Evolutionary conservation across 768 basidiomycete genomes (phyloP).

Genomic region (Macrolepiota albuminosa): DNA sequence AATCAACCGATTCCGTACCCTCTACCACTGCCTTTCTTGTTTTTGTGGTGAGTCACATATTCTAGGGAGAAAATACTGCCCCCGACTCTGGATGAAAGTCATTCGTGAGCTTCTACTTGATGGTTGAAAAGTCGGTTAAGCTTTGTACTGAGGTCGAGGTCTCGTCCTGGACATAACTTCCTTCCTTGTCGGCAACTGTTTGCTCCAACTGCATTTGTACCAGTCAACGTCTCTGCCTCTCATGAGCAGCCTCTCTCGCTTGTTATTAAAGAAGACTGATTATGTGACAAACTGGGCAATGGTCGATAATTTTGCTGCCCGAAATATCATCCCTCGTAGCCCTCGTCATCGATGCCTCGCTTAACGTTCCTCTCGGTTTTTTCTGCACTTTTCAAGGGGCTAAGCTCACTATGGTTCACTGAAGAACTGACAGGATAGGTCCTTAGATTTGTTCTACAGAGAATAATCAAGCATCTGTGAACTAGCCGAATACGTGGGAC

Average conservation of each 20-base stretch:
- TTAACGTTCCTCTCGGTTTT: not conserved
- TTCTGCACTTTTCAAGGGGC: not conserved
- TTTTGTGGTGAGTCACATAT: too few relatives aligned
- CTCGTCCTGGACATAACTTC: too few relatives aligned
- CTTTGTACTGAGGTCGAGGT: too few relatives aligned
- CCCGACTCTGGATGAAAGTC: not conserved
- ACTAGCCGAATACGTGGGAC: conserved; percentile 33
- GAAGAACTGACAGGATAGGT: not conserved
- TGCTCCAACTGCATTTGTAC: not conserved
- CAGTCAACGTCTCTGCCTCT: not conserved
- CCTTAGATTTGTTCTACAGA: conserved; percentile 11
- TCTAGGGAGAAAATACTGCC: too few relatives aligned
- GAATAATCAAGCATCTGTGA: not conserved
- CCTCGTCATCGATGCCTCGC: not conserved
- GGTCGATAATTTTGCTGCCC: not conserved
- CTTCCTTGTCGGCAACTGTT: too few relatives aligned
- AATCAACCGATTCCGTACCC: not conserved
- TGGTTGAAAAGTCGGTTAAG: too few relatives aligned
- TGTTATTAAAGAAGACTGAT: not conserved
- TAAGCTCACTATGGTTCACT: not conserved
- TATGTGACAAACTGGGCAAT: not conserved
- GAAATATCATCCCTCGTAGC: not conserved
- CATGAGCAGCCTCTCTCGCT: not conserved
- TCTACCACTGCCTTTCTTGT: too few relatives aligned
- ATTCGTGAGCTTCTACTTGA: not conserved